These are phyloP conservation scores for Botrytis fragariae DNA, from an alignment of 2,329 filamentous ascomycete species.

Conservation along the genomic window DNA sequence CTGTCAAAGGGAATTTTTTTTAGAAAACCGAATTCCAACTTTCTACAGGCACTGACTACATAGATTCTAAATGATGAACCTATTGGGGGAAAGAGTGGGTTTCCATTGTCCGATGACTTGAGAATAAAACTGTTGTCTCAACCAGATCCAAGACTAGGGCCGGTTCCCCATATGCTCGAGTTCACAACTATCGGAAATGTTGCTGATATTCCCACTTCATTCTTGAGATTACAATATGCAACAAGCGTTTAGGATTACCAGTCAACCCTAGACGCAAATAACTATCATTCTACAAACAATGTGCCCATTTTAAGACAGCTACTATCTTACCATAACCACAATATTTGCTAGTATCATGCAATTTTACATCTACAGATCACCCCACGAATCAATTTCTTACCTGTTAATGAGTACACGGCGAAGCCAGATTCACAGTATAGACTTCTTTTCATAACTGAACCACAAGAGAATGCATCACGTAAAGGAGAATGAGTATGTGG, in stretches of 20 bases:
- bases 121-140: neutral
- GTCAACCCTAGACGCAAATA: neutral
- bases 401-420: fast-evolving
- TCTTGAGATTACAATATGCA: neutral
- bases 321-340: neutral
- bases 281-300: neutral
- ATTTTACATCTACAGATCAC: neutral
- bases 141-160: neutral
- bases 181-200: neutral
- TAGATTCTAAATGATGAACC: neutral
- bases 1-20: no score
- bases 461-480: neutral
- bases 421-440: neutral
- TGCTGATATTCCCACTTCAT: neutral
- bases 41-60: neutral
- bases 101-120: neutral
- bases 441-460: neutral
- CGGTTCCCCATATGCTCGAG: neutral
- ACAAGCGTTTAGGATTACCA: neutral
- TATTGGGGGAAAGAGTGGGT: neutral
- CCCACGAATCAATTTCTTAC: neutral
- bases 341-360: neutral
- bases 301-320: neutral
- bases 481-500: neutral
- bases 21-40: neutral